Evolutionary conservation across 2,329 filamentous ascomycete species (phyloP), one percentile per base, ranked within the genome.

Genomic region (Cladophialophora bantiana): DNA sequence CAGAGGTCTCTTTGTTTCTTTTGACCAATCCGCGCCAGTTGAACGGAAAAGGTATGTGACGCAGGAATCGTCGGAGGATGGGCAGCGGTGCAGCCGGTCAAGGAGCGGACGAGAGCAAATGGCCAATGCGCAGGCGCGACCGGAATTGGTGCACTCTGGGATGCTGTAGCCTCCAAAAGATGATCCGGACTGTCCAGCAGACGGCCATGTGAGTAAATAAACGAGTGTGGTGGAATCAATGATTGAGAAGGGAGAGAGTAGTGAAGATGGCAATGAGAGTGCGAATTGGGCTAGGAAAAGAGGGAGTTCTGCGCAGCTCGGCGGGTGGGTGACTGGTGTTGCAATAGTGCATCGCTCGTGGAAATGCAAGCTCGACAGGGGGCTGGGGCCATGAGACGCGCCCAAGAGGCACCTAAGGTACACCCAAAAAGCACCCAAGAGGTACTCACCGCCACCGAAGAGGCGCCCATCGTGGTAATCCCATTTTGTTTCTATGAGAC

Each of bases 151-250:
- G 57, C 57, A 45, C 57, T 59, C 57, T 20, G 59, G 45, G 59
- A 40, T 38, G 45, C 59, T 40, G 58, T 55, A 18, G 32, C 20
- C 48, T 54, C 59, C n/a, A 31, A 45, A 62, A 45, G 48, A 57
- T n/a, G 56, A 42, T 52, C 45, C 62, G 40, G 62, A 64, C 65
- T 69, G 64, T 63, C 65, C 65, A 69, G 64, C 68, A 69, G 68
- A 69, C 68, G 59, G 59, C 40, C n/a, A 45, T 52, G 59, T 6
- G 54, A 26, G 10, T 60, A 26, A 35, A 18, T 50, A 59, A 68
- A 65, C 57, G 66, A 68, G 58, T 52, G 66, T 64, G 61, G 54
- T 65, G 40, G 15, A 32, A 34, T 36, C 32, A 32, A 31, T 40
- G 52, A 32, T n/a, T n/a, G n/a, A 42, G 56, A 38, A 48, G 10